Evolutionary conservation across 768 basidiomycete genomes (phyloP), one percentile per base, ranked within the genome.

Genomic region (Leccinum boreale): DNA sequence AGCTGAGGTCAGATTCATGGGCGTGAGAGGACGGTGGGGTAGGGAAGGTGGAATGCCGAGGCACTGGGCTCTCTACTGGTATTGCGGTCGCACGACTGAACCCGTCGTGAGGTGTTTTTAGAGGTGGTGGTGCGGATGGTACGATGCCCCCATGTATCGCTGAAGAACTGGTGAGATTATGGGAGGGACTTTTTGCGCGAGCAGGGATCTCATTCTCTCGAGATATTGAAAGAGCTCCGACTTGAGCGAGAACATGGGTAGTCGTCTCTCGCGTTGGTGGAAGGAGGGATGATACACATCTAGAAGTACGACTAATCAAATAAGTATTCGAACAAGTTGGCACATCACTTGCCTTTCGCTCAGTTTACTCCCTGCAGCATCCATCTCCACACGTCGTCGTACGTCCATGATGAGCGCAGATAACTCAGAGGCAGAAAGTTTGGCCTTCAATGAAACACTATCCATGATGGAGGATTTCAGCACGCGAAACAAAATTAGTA

Each of bases 381-480:
- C 86, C 62, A 81, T 81, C 67, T 96, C 94, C 8, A 96, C 85
- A 8, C 86, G 77, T 55, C 85, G 76, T 21, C 94, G 81, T 15
- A 94, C 86, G 58, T 94, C 89, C 56, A 78, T 75, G 14, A 96
- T 71, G 0, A 92, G 78, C 9, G 81, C 73, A 62, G 85, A 83
- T 14, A 94, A 73, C 63, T 94, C 94, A 26, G 80, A 78, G 0
- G 81, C 71, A 1, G 84, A 79, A n/a, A 95, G 75, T 63, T 87
- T 87, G 3, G 80, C 78, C 72, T 95, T 95, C 15, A 96, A 73
- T 0, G 90, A 89, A n/a, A 96, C 86, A 2, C 94, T 95, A 62
- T 7, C 23, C 47, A 35, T 5, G 7, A 58, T 21, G 51, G 51
- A 52, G 56, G 12, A 29, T 1, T 42, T 70, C 55, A 70, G 67